These are phyloP conservation scores for Dryadomyces quercus-mongolicae DNA, from an alignment of 2,329 filamentous ascomycete genomes.

Conservation along the genomic window DNA sequence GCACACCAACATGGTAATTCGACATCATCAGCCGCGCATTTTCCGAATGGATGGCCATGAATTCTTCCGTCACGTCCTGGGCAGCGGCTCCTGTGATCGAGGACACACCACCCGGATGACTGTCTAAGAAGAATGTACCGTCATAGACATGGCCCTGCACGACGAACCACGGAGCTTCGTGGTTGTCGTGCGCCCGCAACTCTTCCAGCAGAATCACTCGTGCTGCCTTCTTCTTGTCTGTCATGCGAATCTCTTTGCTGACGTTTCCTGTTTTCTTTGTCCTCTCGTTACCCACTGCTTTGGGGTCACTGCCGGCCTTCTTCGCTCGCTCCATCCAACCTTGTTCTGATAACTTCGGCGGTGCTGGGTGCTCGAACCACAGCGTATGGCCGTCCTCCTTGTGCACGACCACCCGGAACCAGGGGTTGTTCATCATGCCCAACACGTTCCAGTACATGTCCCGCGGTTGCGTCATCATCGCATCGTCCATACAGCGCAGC, in stretches of 20 bases:
- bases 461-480: constrained; percentile 72
- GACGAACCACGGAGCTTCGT: constrained; percentile 71
- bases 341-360: constrained; percentile 61
- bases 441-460: constrained; percentile 96
- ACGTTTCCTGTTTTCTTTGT: constrained; percentile 28
- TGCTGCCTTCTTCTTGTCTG: constrained; percentile 42
- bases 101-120: constrained; percentile 74
- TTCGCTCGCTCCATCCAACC: constrained; percentile 84
- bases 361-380: constrained; percentile 80
- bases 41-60: constrained; percentile 85
- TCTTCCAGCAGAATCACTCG: constrained; percentile 58
- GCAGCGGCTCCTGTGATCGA: constrained; percentile 78
- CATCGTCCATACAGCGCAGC: constrained; percentile 81
- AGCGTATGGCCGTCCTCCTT: constrained; percentile 48
- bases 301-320: no score
- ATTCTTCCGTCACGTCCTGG: constrained; percentile 75
- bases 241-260: constrained; percentile 64
- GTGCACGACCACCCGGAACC: constrained; percentile 72
- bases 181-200: constrained; percentile 52
- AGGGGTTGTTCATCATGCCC: constrained; percentile 97
- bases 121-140: constrained; percentile 67
- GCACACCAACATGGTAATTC: constrained; percentile 69
- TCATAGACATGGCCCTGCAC: constrained; percentile 83
- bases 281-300: no score
- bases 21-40: constrained; percentile 87